Evolutionary conservation across 208 protist species (phyloP).

Genomic region (Trypanosomatidae sp.): DNA sequence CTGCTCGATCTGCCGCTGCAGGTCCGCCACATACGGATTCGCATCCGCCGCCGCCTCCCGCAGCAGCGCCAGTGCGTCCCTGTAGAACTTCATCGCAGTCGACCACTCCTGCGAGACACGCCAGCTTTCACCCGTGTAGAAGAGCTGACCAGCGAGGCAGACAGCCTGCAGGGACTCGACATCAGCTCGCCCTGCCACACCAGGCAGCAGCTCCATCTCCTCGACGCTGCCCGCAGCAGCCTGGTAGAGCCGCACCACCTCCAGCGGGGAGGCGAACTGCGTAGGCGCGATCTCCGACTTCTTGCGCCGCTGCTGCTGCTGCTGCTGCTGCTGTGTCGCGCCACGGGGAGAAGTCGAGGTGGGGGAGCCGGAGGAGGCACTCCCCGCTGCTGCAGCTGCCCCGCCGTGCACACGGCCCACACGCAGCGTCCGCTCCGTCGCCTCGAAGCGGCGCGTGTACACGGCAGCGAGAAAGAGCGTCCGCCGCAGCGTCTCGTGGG

Average conservation of each 20-base stretch:
- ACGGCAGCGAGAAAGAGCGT: constrained; percentile 74
- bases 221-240: constrained; percentile 58
- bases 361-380: too few relatives aligned
- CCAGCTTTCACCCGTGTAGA: constrained; percentile 77
- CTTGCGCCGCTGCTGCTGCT: constrained; percentile 11
- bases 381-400: too few relatives aligned
- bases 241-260: constrained; percentile 84
- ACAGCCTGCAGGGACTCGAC: constrained; percentile 44
- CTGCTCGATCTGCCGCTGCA: constrained; percentile 47
- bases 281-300: constrained; percentile 51
- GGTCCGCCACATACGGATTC: constrained; percentile 26
- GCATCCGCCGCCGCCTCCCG: constrained; percentile 8
- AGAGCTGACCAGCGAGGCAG: constrained; percentile 57
- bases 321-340: too few relatives aligned
- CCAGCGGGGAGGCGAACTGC: constrained; percentile 81
- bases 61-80: constrained; percentile 46
- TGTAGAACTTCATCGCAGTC: constrained; percentile 41
- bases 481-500: constrained; percentile 65
- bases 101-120: constrained; percentile 35
- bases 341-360: too few relatives aligned
- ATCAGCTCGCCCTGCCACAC: constrained; percentile 59
- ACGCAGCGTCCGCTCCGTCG: constrained; percentile 72
- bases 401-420: too few relatives aligned
- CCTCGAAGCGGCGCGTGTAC: constrained; percentile 65
- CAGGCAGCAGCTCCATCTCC: constrained; percentile 83